phyloP scores from a whole-genome alignment of 192 early-diverging fungal genomes.

The Backusella sp. region DNA sequence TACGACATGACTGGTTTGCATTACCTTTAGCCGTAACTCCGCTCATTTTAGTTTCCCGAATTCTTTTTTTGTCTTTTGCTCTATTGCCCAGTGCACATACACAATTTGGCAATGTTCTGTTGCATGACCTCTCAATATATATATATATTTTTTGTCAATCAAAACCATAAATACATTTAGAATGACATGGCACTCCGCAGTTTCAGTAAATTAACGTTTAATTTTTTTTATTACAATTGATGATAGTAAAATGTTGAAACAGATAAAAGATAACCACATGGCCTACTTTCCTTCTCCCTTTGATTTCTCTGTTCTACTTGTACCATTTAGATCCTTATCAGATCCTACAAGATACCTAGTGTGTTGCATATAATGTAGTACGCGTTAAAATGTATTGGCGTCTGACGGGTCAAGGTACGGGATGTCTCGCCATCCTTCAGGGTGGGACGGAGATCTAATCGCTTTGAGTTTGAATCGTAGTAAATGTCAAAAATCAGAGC shows the following conservation, averaged over 20 bases:
- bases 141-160: not conserved
- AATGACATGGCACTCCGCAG: too few relatives aligned
- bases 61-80: too few relatives aligned
- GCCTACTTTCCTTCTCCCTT: not conserved
- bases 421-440: not conserved
- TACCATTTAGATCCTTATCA: not conserved
- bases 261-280: too few relatives aligned
- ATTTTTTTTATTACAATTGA: too few relatives aligned
- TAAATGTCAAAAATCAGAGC: not conserved
- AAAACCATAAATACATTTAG: too few relatives aligned
- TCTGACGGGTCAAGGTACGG: conserved; percentile 1
- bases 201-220: too few relatives aligned
- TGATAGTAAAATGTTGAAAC: too few relatives aligned
- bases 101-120: not conserved
- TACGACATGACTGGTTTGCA: not conserved
- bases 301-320: not conserved
- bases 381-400: conserved; percentile 5
- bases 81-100: not conserved
- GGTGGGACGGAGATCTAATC: not conserved
- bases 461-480: not conserved
- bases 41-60: not conserved
- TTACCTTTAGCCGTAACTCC: conserved; percentile 2
- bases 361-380: not conserved
- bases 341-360: not conserved
- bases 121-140: not conserved